These are phyloP conservation scores for Hysterangium stoloniferum DNA, from an alignment of 768 basidiomycete genomes.

Conservation along the genomic window DNA sequence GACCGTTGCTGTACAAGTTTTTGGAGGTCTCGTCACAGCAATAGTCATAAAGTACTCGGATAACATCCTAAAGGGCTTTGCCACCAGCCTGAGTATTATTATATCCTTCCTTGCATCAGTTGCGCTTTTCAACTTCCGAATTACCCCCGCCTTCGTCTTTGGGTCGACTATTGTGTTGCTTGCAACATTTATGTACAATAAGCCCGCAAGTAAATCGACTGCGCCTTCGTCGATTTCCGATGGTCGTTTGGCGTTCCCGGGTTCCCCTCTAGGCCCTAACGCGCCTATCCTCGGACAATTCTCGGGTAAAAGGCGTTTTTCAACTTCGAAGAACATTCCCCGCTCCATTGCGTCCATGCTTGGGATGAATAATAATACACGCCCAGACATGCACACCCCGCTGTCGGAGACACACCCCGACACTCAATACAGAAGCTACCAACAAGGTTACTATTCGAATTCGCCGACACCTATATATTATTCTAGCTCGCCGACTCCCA, in stretches of 20 bases:
- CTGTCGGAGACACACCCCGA: not conserved
- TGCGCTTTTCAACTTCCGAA: slow-evolving; percentile 80
- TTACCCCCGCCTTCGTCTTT: slow-evolving; percentile 79
- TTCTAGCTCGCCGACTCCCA: not conserved
- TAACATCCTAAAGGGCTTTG: slow-evolving; percentile 91
- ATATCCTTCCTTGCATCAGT: slow-evolving; percentile 92
- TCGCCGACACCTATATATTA: not conserved
- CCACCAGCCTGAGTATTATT: slow-evolving; percentile 89
- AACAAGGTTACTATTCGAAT: not conserved
- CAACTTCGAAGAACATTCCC: slow-evolving; percentile 42
- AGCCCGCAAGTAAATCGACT: slow-evolving; percentile 30
- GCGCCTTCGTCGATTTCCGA: not conserved
- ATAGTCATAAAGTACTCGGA: slow-evolving; percentile 93
- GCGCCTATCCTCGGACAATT: slow-evolving; percentile 59
- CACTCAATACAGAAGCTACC: not conserved
- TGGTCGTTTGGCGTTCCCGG: slow-evolving; percentile 26
- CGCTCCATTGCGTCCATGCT: slow-evolving; percentile 44
- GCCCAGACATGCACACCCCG: not conserved
- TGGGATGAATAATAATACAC: slow-evolving; percentile 30
- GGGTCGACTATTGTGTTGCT: slow-evolving; percentile 78
- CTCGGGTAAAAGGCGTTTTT: slow-evolving; percentile 32
- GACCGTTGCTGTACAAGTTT: slow-evolving; percentile 78
- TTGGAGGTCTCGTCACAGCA: slow-evolving; percentile 89
- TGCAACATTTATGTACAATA: slow-evolving; percentile 91
- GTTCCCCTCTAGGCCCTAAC: slow-evolving; percentile 38